Base-by-base conservation (phyloP, 768 basidiomycete species). In the Amanita brunnescens region DNA sequence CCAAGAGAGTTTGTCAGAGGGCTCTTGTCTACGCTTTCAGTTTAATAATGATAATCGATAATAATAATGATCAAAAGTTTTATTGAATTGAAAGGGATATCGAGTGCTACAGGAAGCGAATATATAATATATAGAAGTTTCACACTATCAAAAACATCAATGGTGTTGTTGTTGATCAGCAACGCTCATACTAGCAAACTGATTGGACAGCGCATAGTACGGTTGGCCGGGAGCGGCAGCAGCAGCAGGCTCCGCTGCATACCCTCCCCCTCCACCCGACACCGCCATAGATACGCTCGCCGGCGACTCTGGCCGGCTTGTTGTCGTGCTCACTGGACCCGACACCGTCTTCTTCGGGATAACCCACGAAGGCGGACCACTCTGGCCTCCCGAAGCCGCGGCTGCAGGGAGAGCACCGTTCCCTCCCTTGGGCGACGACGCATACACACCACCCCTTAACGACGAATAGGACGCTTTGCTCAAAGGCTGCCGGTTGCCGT, bases 1-100 rank as follows among this genome's bases (percentile, higher is more conserved):
- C 74, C 90, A 10, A 72, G 85, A 54, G 81, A 85, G 52, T 90
- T 94, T 58, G 84, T 88, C 76, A 79, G 77, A 45, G 84, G 83
- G 1, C 58, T 87, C 45, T 60, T 81, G 60, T 57, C 68, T 0
- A 70, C 63, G 8, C 54, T 62, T 21, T 3, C 34, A 20, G 12
- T 40, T 24, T 52, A 30, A n/a, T n/a, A n/a, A 52, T 35, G 26
- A 29, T 29, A 4, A 29, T 29, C 7, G 26, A 29, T 29, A 29
- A 29, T 29, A 29, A 29, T 29, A 29, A 29, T 29, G 26, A 29
- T 29, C n/a, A n/a, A n/a, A n/a, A n/a, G n/a, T n/a, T n/a, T 29
- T 29, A 3, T 4, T 29, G 7, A 29, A 29, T 4, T 4, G 7
- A 29, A 7, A 29, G 26, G 26, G 26, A 29, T 29, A 29, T 29